Base-by-base conservation (phyloP, 2,329 filamentous ascomycete genomes). In the Fonsecaea pugnacius region DNA sequence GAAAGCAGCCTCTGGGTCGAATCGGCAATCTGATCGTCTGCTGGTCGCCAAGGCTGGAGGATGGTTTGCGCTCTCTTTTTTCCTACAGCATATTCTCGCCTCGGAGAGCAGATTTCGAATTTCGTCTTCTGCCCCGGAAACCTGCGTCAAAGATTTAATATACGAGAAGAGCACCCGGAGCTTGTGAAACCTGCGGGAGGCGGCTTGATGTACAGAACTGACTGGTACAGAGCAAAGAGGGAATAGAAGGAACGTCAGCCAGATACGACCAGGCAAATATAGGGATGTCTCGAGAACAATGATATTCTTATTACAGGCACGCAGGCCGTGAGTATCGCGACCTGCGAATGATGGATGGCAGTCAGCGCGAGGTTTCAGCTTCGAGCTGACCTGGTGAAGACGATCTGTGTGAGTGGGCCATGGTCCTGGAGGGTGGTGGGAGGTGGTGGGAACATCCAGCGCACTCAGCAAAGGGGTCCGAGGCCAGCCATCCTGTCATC, bases 341-440 rank as follows among this genome's bases (percentile, higher is more conserved):
- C 62, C 54, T n/a, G 24, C 30, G 40, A 16, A 16, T 16, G 21
- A 30, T 50, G 46, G 48, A 55, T 63, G 36, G 56, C 60, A 63
- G 64, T 68, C 64, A 68, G 64, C 60, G 52, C 55, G 60, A 54
- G 43, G 66, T 68, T 68, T 68, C 66, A 68, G 60, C 63, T 63
- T 64, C 57, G 36, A 61, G 58, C 66, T 60, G 59, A 63, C 59
- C 27, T 66, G 32, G 36, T 62, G 58, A 64, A 66, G 58, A 27
- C 61, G 32, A 53, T 58, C 43, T 60, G 58, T 64, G 35, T 60
- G 62, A 61, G 62, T 67, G 61, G 61, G 50, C 60, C 58, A 46
- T 36, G 52, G 24, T 48, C 43, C 18, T 21, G 24, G 24, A 48
- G 18, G 43, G 4, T 10, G 48, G 38, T 51, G 62, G 58, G 38